Evolutionary conservation across 805 yeast species (phyloP).

Genomic region (Isabelozyma pseudorhagii): DNA sequence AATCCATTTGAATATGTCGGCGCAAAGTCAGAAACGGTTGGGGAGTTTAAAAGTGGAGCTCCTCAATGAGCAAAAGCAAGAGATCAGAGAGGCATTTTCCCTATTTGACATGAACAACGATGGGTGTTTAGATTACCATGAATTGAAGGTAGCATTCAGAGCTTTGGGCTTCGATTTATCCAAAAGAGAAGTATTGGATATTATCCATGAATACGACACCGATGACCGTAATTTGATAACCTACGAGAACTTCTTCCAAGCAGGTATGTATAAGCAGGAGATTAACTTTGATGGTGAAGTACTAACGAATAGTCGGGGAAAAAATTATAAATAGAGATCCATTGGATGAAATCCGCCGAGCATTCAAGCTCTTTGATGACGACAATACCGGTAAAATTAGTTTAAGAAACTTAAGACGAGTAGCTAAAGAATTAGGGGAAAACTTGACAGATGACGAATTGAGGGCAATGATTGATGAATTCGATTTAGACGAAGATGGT

Average conservation of each 20-base stretch:
- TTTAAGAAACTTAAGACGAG: slow-evolving; percentile 77
- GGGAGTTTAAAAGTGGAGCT: slow-evolving; percentile 61
- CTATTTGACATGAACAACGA: slow-evolving; percentile 92
- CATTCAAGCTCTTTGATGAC: slow-evolving; percentile 85
- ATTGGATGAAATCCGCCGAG: slow-evolving; percentile 83
- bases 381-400: slow-evolving; percentile 85
- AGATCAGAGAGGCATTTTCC: slow-evolving; percentile 86
- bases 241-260: slow-evolving; percentile 77
- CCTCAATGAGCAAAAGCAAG: slow-evolving; percentile 84
- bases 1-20: slow-evolving; percentile 4
- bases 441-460: slow-evolving; percentile 88
- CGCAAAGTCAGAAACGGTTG: slow-evolving; percentile 14
- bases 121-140: slow-evolving; percentile 88
- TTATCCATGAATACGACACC: slow-evolving; percentile 77
- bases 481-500: slow-evolving; percentile 94
- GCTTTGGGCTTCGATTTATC: slow-evolving; percentile 89
- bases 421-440: slow-evolving; percentile 91
- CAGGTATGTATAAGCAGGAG: slow-evolving; percentile 44
- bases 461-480: slow-evolving; percentile 95
- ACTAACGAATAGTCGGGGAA: slow-evolving; percentile 58
- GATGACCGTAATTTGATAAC: slow-evolving; percentile 70
- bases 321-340: slow-evolving; percentile 89
- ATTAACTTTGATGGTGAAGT: slow-evolving; percentile 1
- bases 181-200: slow-evolving; percentile 68
- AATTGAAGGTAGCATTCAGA: slow-evolving; percentile 86